Evolutionary conservation across 2,329 filamentous ascomycete species (phyloP).

Genomic region (Clonostachys rhizophaga): DNA sequence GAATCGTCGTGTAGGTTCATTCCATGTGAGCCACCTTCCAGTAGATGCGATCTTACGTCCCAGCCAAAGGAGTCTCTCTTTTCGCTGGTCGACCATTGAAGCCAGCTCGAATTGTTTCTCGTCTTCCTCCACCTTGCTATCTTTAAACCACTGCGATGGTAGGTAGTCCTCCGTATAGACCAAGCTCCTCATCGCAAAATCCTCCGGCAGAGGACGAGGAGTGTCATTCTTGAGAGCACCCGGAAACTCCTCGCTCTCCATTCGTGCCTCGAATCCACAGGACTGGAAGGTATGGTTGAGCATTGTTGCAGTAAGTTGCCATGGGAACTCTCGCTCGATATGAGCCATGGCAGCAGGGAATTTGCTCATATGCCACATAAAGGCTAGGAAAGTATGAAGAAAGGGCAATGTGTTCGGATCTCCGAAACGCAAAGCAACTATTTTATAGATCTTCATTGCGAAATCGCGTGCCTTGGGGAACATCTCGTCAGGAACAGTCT

Average conservation of each 20-base stretch:
- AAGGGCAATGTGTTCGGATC: constrained; percentile 59
- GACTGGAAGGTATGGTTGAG: constrained; percentile 25
- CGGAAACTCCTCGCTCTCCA: constrained; percentile 42
- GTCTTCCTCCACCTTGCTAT: constrained; percentile 59
- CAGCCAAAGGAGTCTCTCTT: too few species aligned
- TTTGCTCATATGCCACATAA: constrained; percentile 41
- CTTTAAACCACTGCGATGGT: constrained; percentile 52
- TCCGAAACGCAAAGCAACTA: constrained; percentile 45
- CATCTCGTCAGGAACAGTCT: constrained; percentile 12
- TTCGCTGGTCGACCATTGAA: constrained; percentile 52
- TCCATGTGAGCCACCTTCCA: too few species aligned
- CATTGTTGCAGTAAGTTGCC: constrained; percentile 35
- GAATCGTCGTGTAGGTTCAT: too few species aligned
- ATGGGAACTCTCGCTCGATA: constrained; percentile 43
- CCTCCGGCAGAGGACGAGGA: constrained; percentile 60
- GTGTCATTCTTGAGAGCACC: constrained; percentile 31
- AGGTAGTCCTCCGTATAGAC: constrained; percentile 56
- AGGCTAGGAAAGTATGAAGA: constrained; percentile 57
- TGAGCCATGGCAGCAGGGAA: constrained; percentile 33
- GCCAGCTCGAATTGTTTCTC: constrained; percentile 60
- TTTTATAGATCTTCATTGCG: constrained; percentile 32
- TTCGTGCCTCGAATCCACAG: constrained; percentile 19
- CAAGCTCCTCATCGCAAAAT: constrained; percentile 62
- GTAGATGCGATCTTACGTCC: too few species aligned
- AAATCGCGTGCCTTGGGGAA: constrained; percentile 33